phyloP scores from a whole-genome alignment of 1,284 basidiomycete genomes.

The Fistulina hepatica region DNA sequence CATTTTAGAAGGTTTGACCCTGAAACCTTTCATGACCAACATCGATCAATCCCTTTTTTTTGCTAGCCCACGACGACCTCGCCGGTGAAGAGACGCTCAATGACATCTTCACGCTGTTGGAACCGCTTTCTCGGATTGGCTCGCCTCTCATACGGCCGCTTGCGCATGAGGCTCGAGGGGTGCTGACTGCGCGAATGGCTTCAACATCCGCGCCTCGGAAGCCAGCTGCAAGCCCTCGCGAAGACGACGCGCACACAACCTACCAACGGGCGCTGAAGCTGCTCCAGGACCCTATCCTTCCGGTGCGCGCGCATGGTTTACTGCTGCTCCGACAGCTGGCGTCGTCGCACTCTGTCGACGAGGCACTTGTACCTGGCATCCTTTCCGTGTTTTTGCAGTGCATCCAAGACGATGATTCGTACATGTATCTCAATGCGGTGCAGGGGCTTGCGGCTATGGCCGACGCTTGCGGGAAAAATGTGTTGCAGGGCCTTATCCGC shows the following conservation, averaged over 20 bases:
- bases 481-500: slow-evolving; percentile 53
- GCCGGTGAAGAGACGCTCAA: slow-evolving; percentile 55
- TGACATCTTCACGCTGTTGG: slow-evolving; percentile 61
- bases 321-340: slow-evolving; percentile 74
- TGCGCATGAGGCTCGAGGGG: slow-evolving; percentile 69
- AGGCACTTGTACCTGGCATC: slow-evolving; percentile 71
- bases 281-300: slow-evolving; percentile 85
- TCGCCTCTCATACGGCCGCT: slow-evolving; percentile 44
- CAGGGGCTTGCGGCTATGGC: slow-evolving; percentile 82
- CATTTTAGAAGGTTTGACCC: slow-evolving; percentile 64
- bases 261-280: slow-evolving; percentile 86
- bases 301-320: slow-evolving; percentile 92
- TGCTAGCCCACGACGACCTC: slow-evolving; percentile 58
- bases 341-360: slow-evolving; percentile 33
- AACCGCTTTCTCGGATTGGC: slow-evolving; percentile 37
- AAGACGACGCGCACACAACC: slow-evolving; percentile 37
- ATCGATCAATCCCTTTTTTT: background rate
- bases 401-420: slow-evolving; percentile 88
- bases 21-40: background rate
- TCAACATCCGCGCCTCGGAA: slow-evolving; percentile 33
- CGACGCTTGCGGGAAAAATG: slow-evolving; percentile 64
- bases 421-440: slow-evolving; percentile 89
- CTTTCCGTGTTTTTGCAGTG: slow-evolving; percentile 81
- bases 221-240: slow-evolving; percentile 17
- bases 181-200: slow-evolving; percentile 68